Evolutionary conservation across 345 rosid genomes (phyloP).

Genomic region (Ricinus communis): DNA sequence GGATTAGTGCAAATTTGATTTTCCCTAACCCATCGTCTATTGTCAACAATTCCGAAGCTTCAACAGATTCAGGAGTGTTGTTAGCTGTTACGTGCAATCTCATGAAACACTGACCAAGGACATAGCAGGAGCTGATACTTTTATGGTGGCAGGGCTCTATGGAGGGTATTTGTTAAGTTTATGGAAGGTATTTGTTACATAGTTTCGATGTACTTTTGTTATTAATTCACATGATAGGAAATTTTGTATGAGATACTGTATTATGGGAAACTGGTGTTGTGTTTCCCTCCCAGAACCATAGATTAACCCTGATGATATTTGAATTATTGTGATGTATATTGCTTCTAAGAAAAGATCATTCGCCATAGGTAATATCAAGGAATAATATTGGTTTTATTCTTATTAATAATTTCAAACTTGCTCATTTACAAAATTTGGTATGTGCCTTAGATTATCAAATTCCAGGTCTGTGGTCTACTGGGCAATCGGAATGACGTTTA

Average conservation of each 20-base stretch:
- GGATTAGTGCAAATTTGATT: constrained; percentile 3
- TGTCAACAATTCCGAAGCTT: neutral
- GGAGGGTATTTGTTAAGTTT: neutral
- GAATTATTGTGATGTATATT: neutral
- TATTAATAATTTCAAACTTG: too few relatives aligned
- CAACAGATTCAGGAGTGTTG: neutral
- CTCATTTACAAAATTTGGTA: too few relatives aligned
- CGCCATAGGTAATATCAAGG: neutral
- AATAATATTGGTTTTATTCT: neutral
- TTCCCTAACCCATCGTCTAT: neutral
- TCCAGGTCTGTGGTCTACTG: too few relatives aligned
- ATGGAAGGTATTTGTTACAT: neutral
- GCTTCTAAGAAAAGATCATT: neutral
- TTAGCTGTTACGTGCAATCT: neutral
- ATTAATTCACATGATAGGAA: neutral
- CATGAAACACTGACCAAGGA: constrained; percentile 5
- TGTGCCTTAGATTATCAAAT: too few relatives aligned
- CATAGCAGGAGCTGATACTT: neutral
- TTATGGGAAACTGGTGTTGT: neutral
- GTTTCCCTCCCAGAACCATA: neutral
- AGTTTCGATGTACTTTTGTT: neutral
- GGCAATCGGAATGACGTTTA: too few relatives aligned
- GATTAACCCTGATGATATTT: constrained; percentile 4
- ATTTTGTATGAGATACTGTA: neutral
- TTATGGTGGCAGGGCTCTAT: neutral